phyloP scores from a whole-genome alignment of 2,329 filamentous ascomycete genomes.

The Cercospora sp. region DNA sequence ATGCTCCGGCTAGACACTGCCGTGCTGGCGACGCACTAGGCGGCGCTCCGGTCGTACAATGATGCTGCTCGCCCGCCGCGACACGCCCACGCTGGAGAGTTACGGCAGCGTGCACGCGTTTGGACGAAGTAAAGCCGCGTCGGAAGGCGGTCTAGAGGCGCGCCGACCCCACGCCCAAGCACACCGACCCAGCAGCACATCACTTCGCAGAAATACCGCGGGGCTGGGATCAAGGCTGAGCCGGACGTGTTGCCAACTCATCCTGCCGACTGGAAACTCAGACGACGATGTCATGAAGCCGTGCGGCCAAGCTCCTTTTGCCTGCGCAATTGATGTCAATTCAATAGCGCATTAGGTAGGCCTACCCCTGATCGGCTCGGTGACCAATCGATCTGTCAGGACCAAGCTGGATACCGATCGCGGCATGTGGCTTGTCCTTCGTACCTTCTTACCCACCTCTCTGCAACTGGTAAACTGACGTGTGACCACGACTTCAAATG shows the following conservation, averaged over 20 bases:
- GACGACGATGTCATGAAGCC: slow-evolving; percentile 10
- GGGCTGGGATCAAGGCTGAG: neutral
- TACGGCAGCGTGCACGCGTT: neutral
- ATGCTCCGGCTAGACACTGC: neutral
- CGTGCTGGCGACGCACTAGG: neutral
- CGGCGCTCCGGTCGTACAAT: neutral
- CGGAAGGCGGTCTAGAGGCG: neutral
- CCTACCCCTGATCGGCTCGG: slow-evolving; percentile 1
- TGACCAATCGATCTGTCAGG: slow-evolving; percentile 5
- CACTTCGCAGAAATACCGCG: neutral
- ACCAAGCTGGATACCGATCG: neutral
- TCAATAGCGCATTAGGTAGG: slow-evolving; percentile 1
- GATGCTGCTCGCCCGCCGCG: neutral
- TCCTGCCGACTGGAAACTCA: neutral
- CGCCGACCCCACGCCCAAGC: neutral
- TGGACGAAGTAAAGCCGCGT: neutral
- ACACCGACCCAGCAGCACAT: neutral
- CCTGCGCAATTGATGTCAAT: slow-evolving; percentile 7
- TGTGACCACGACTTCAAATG: slow-evolving; percentile 1
- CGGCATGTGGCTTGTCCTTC: slow-evolving; percentile 9
- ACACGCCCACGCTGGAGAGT: neutral
- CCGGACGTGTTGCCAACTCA: neutral
- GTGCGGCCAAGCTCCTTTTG: slow-evolving; percentile 9
- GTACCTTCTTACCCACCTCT: neutral
- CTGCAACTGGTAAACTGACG: neutral